Base-by-base conservation (phyloP, 1,139 yeast genomes). In the Yamadazyma buinensis region DNA sequence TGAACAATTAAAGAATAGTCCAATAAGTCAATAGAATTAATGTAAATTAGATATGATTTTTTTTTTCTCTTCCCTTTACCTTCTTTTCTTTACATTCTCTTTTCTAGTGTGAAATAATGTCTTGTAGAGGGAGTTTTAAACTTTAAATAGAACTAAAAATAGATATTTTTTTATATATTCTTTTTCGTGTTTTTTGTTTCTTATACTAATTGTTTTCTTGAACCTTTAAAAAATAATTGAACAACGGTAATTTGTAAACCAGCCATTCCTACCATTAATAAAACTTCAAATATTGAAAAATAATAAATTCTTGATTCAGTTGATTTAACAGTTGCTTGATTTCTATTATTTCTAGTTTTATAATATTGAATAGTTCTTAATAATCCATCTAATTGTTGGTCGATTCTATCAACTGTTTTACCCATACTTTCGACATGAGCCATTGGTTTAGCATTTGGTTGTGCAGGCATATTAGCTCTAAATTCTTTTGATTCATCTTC, bases 311-410 rank as follows among this genome's bases (percentile, higher is more conserved):
- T 77, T n/a, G 77, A 60, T 54, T 84, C 95, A 4, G 97, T 90
- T 15, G 95, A 83, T 55, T 72, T 76, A 40, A 92, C 97, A 21
- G 98, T 92, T 35, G 85, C 79, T 58, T 88, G 94, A 64, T 90
- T 92, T 63, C 97, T 77, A 61, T 78, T 80, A 60, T 85, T 90
- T 67, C 98, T 81, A n/a, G 95, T 81, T 62, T 82, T 84, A 70
- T 90, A 88, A 62, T 88, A 84, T 52, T 83, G 84, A 53, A 87
- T 67, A 27, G 81, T 67, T 48, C 80, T 76, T 47, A 77, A 66
- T 48, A 92, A 69, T 18, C 72, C 72, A 46, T 77, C 76, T 55
- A 87, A 71, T 50, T 84, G 84, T 18, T 60, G 54, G 49, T 88
- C 95, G 45, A 92, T 80, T 37, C 64, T 66, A 41, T 72, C 71